These are phyloP conservation scores for Phytopythium chamaehyphon DNA, from an alignment of 352 stramenopile genomes.

Conservation along the genomic window DNA sequence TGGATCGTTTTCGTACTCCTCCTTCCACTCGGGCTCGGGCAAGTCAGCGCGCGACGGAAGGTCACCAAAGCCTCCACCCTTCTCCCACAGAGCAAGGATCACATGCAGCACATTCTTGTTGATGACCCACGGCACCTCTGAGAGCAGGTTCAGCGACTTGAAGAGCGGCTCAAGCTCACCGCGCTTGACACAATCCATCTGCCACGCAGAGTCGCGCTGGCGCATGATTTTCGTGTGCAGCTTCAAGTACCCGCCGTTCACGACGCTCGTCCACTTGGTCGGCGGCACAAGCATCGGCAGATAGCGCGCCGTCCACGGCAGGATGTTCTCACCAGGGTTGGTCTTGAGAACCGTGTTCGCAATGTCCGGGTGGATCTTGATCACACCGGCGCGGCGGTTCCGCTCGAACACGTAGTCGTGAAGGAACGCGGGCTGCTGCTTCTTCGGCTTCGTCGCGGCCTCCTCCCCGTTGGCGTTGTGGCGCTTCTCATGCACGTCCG, in stretches of 20 bases:
- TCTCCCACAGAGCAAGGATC: constrained; percentile 89
- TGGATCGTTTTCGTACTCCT: constrained; percentile 65
- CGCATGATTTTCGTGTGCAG: constrained; percentile 94
- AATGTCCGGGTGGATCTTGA: constrained; percentile 66
- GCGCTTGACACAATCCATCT: constrained; percentile 87
- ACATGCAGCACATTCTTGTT: constrained; percentile 93
- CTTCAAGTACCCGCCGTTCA: constrained; percentile 92
- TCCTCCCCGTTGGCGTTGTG: constrained; percentile 4
- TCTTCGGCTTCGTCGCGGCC: constrained; percentile 12
- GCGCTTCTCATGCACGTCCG: constrained; percentile 11
- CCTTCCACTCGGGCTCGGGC: constrained; percentile 46
- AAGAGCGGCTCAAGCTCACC: constrained; percentile 85
- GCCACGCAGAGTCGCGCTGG: constrained; percentile 69
- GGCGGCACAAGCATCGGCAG: constrained; percentile 97
- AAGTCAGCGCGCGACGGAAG: constrained; percentile 84
- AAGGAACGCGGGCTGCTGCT: constrained; percentile 53
- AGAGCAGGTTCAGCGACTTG: constrained; percentile 91
- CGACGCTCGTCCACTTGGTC: constrained; percentile 84
- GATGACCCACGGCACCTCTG: constrained; percentile 93
- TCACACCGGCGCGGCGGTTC: constrained; percentile 74
- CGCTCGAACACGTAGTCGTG: constrained; percentile 81
- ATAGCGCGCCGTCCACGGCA: constrained; percentile 84
- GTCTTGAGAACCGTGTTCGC: constrained; percentile 48
- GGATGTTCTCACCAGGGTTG: constrained; percentile 47
- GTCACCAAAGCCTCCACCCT: constrained; percentile 91